A percentile compares a stretch with the other conserved stretches of the same genome.
These are phyloP conservation scores for Candida golubevii DNA, from an alignment of 805 yeast genomes.

Conservation along the genomic window DNA sequence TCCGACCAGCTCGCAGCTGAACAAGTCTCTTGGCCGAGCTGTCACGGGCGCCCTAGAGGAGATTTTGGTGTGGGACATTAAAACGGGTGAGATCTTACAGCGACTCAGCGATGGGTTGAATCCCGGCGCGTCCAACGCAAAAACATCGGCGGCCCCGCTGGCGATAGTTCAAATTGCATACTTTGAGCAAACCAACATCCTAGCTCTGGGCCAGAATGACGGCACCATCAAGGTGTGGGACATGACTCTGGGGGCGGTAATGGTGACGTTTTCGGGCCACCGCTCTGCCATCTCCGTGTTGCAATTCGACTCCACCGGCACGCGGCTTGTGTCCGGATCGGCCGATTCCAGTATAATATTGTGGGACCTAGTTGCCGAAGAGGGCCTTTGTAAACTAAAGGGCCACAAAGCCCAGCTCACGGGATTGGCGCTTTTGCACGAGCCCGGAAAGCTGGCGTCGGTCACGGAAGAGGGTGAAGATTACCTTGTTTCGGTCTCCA, in stretches of 20 bases:
- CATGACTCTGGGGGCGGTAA: conserved; percentile 67
- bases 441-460: conserved; percentile 19
- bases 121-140: conserved; percentile 67
- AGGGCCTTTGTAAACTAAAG: conserved; percentile 78
- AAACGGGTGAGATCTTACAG: conserved; percentile 70
- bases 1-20: conserved; percentile 37
- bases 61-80: conserved; percentile 84
- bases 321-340: conserved; percentile 82
- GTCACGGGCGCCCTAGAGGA: conserved; percentile 84
- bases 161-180: conserved; percentile 59
- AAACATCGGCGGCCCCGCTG: conserved; percentile 57
- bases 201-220: conserved; percentile 88
- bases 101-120: conserved; percentile 61
- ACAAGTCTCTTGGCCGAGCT: conserved; percentile 58
- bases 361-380: conserved; percentile 95
- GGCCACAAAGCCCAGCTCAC: conserved; percentile 91
- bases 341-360: conserved; percentile 77
- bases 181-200: conserved; percentile 57
- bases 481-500: conserved; percentile 71
- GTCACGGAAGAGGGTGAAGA: conserved; percentile 54
- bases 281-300: conserved; percentile 69
- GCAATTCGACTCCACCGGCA: conserved; percentile 74
- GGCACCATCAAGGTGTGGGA: conserved; percentile 94
- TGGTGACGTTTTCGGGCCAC: conserved; percentile 89
- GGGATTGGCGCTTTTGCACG: conserved; percentile 52